Conservation (phyloP, 2,329 filamentous ascomycete genomes). For the Exserohilum rostratum region DNA sequence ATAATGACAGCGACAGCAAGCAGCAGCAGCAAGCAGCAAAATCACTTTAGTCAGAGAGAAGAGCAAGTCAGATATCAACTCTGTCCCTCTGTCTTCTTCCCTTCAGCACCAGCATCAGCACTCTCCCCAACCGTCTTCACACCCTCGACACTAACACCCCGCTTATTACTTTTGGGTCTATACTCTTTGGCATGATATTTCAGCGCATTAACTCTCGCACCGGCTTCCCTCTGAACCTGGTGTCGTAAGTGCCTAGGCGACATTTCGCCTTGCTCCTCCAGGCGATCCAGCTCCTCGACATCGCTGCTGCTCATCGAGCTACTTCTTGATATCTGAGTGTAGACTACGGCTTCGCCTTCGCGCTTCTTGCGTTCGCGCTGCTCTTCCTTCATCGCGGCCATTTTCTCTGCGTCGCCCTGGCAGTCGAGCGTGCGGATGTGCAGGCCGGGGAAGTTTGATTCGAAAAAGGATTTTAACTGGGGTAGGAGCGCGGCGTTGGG, state of each 20-base stretch:
- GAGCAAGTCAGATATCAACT: no score
- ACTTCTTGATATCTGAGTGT: constrained; percentile 57
- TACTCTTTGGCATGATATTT: constrained; percentile 37
- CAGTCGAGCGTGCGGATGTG: constrained; percentile 77
- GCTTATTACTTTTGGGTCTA: constrained; percentile 25
- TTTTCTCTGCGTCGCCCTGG: constrained; percentile 70
- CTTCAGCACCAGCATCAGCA: background rate
- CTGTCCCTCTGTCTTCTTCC: no score
- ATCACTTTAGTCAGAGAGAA: no score
- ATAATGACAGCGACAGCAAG: no score
- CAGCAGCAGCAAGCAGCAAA: no score
- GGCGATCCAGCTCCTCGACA: constrained; percentile 61
- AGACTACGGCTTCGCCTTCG: constrained; percentile 59
- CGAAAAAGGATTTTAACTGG: constrained; percentile 71
- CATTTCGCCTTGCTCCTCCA: constrained; percentile 34
- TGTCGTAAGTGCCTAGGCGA: constrained; percentile 35
- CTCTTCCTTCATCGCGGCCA: constrained; percentile 75
- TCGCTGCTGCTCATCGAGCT: constrained; percentile 62
- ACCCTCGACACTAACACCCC: background rate
- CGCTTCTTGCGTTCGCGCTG: constrained; percentile 77
- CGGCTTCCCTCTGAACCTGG: constrained; percentile 34
- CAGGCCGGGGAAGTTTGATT: constrained; percentile 76
- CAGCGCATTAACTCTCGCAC: constrained; percentile 26
- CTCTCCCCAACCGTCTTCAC: background rate
- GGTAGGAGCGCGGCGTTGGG: constrained; percentile 80